Base-by-base conservation (phyloP, 495 filamentous ascomycete species). In the Xanthoparmelia taractica region DNA sequence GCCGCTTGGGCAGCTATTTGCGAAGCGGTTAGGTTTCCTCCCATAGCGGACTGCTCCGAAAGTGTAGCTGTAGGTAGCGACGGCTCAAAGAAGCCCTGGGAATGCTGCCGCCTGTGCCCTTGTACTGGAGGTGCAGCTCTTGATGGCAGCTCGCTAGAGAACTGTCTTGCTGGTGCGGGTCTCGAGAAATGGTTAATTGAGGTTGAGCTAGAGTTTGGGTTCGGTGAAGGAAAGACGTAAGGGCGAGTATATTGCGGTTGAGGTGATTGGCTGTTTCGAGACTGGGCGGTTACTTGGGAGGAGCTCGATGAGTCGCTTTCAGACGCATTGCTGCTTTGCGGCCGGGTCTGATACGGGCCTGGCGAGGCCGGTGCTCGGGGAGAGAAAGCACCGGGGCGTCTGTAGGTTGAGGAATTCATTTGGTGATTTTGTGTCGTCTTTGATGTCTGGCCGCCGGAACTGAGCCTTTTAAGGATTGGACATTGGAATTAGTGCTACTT, bases 1-100 rank as follows among this genome's bases (percentile, higher is more conserved):
- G 91, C 91, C 25, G 92, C 84, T 76, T 97, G 92, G 31, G 92
- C 92, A 25, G 92, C 92, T 67, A 96, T 96, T 70, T 90, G 85
- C 64, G 90, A 93, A 11, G 92, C 89, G 5, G 86, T 85, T 52
- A 90, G 75, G 55, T 79, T 79, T 59, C 74, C 50, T 12, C 29
- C 59, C 71, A 73, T 67, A 70, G 74, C 70, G 23, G 69, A 68
- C 59, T 78, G 74, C 78, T 74, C 71, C 78, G 80, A 33, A 67
- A 78, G 68, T 74, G 78, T 81, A 69, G 83, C 83, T 71, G 90
- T 89, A 3, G 91, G 89, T 38, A 96, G 76, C 36, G 85, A 86
- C 8, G 92, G 89, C 73, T 97, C 92, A 69, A 96, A 97, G 75
- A 91, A 86, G 61, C 92, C 92, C 68, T 92, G 90, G 27, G 87